These are phyloP conservation scores for Mortierella sp. DNA, from an alignment of 371 early-diverging fungal genomes.

Conservation along the genomic window DNA sequence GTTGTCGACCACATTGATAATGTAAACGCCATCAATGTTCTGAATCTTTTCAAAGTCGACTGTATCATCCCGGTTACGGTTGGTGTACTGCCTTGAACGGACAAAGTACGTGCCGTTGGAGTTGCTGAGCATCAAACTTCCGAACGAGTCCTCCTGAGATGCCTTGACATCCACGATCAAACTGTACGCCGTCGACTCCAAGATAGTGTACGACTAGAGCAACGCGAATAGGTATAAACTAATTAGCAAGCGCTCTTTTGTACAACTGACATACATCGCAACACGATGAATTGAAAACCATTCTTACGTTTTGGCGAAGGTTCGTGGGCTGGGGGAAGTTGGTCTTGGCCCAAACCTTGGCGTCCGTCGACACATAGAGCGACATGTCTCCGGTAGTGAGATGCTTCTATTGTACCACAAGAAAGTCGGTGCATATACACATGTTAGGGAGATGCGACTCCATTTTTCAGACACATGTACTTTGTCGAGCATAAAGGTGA, in stretches of 20 bases:
- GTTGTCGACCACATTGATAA: slow-evolving; percentile 87
- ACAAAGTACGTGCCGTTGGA: slow-evolving; percentile 92
- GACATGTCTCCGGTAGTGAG: slow-evolving; percentile 63
- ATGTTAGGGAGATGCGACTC: neutral
- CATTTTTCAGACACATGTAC: neutral
- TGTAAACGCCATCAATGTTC: slow-evolving; percentile 84
- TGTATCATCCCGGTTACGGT: slow-evolving; percentile 77
- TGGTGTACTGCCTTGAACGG: slow-evolving; percentile 81
- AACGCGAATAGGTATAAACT: neutral
- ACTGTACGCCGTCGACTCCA: slow-evolving; percentile 78
- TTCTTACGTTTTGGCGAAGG: slow-evolving; percentile 49
- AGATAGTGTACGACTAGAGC: slow-evolving; percentile 78
- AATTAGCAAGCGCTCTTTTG: no score
- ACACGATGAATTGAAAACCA: neutral
- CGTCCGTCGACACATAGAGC: slow-evolving; percentile 72
- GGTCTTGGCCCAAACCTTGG: slow-evolving; percentile 73
- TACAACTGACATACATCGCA: neutral
- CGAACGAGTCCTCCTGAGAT: slow-evolving; percentile 61
- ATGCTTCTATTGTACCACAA: slow-evolving; percentile 50
- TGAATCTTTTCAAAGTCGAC: slow-evolving; percentile 94
- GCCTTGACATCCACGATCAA: slow-evolving; percentile 75
- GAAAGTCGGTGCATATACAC: neutral
- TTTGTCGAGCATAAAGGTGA: neutral
- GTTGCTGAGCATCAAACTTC: slow-evolving; percentile 87
- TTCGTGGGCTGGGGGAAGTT: slow-evolving; percentile 68